Evolutionary conservation across 108 stramenopile species (phyloP).

Genomic region (Conticribra weissflogii): DNA sequence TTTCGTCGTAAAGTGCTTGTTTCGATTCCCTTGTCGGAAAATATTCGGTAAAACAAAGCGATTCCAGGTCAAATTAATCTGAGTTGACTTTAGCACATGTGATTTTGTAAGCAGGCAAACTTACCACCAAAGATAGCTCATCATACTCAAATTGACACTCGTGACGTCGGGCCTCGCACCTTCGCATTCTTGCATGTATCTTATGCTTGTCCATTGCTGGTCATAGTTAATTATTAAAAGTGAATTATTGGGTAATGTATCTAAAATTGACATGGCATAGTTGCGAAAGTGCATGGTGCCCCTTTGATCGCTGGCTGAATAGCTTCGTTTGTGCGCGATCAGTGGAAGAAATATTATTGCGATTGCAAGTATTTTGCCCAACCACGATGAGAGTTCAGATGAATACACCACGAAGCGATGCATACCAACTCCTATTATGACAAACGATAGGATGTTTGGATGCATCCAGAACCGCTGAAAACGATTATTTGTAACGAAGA

Average conservation of each 20-base stretch:
- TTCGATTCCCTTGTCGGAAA: conserved; percentile 44
- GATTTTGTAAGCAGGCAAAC: too few relatives aligned
- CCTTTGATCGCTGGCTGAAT: conserved; percentile 33
- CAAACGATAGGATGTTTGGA: conserved; percentile 56
- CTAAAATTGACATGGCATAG: conserved; percentile 72
- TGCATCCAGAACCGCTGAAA: conserved; percentile 90
- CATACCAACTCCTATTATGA: conserved; percentile 47
- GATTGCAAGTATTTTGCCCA: neutral
- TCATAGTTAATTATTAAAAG: conserved; percentile 81
- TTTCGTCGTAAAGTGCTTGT: conserved; percentile 45
- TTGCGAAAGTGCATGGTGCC: conserved; percentile 49
- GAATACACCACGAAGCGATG: conserved; percentile 1
- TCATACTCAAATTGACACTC: conserved; percentile 71
- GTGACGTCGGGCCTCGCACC: conserved; percentile 60
- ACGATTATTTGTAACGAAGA: too few relatives aligned
- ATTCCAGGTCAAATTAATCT: neutral
- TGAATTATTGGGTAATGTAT: conserved; percentile 58
- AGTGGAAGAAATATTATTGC: conserved; percentile 25
- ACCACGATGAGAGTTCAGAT: neutral
- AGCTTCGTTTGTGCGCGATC: conserved; percentile 3
- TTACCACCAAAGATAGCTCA: conserved; percentile 75
- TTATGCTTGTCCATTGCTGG: conserved; percentile 80
- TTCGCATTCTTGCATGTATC: conserved; percentile 83
- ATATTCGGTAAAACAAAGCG: neutral
- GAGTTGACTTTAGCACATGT: neutral